Base-by-base conservation (phyloP, 2,329 filamentous ascomycete genomes). In the Ophiostoma ips region DNA sequence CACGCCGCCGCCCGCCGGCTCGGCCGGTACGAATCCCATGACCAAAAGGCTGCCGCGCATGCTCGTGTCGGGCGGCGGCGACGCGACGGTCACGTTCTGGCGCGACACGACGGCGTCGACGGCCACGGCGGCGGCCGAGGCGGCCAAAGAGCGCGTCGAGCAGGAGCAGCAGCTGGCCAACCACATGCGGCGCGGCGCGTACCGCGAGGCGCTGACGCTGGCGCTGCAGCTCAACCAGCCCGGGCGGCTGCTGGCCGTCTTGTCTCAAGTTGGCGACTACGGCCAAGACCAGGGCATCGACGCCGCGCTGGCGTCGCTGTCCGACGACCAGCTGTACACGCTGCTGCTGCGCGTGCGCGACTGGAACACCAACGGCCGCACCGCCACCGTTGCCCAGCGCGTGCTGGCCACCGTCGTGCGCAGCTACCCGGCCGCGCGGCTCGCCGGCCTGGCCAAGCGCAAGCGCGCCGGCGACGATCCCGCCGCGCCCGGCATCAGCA, bases 291-390 rank as follows among this genome's bases (percentile, higher is more conserved):
- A 40, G 21, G 77, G 80, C 11, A 90, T 96, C 9, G 92, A 96
- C 58, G 76, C 87, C 48, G 89, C 95, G 0, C 71, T 98, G 1
- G 77, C 73, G n/a, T 77, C 70, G 12, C 72, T 98, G 6, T 83
- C 83, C 5, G 83, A 92, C 58, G 84, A 90, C 58, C 90, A 96
- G 63, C 76, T 98, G 13, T 94, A 87, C 66, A 72, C 79, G 7
- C 75, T 98, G 13, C 75, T 98, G 1, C 71, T 90, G 35, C 75
- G 92, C 52, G 67, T 95, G 41, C 77, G 94, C 43, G 92, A 98
- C 67, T 98, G 92, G 92, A 98, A 98, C 63, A 94, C 92, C 5
- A 96, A 96, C 59, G 88, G 87, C 0, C 77, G 87, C 54, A 94
- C 87, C 3, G 83, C 88, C 1, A 76, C 81, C 5, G 80, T 96